Percentiles rank a stretch among this genome's conserved stretches.
phyloP scores from a whole-genome alignment of 352 stramenopile species.

The Pilasporangium apinafurcum region DNA sequence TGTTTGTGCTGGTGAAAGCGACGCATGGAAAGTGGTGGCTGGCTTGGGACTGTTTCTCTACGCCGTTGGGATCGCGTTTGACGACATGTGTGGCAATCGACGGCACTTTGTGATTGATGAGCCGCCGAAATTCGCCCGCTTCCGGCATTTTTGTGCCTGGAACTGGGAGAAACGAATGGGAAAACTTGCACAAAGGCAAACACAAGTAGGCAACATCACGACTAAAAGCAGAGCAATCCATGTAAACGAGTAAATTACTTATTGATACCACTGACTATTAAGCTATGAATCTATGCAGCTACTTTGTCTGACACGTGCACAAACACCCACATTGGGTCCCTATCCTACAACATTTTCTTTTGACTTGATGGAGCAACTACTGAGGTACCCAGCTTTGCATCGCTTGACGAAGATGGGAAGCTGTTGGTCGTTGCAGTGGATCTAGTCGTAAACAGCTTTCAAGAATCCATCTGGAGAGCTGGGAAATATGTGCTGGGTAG shows the following conservation, averaged over 20 bases:
- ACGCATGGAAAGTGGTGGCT: constrained; percentile 21
- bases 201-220: not conserved
- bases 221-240: not conserved
- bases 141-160: constrained; percentile 49
- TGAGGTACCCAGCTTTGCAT: constrained; percentile 28
- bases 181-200: not conserved
- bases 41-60: constrained; percentile 49
- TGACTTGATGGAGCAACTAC: constrained; percentile 1
- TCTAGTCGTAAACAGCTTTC: constrained; percentile 63
- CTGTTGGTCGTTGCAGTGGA: constrained; percentile 49
- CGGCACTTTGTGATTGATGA: constrained; percentile 34
- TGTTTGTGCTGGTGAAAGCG: not conserved
- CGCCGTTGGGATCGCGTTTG: constrained; percentile 31
- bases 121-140: constrained; percentile 50
- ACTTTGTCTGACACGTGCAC: constrained; percentile 6
- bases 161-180: constrained; percentile 21
- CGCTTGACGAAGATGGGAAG: constrained; percentile 52
- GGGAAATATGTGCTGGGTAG: constrained; percentile 34
- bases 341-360: constrained; percentile 4
- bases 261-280: not conserved
- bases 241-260: not conserved
- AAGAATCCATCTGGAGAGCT: constrained; percentile 62
- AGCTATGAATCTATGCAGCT: constrained; percentile 4
- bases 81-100: constrained; percentile 18
- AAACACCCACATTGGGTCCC: constrained; percentile 5